Evolutionary conservation across 2,329 filamentous ascomycete genomes (phyloP), one percentile per base, ranked within the genome.

Genomic region (Teratosphaeria epicoccoides): DNA sequence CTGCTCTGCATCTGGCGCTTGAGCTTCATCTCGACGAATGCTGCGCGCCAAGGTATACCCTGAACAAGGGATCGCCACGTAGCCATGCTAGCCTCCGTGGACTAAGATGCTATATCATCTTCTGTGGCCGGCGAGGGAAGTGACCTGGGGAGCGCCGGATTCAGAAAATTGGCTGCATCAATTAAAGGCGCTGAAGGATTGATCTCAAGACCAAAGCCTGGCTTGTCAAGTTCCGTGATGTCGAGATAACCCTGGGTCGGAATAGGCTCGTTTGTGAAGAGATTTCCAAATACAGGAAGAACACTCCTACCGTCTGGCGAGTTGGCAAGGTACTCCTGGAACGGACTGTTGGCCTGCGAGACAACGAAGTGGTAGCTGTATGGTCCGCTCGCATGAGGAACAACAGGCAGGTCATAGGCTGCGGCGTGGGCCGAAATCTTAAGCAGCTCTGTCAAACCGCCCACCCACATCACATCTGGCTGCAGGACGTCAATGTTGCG

Each of bases 331-430:
- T 96, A 96, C 71, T 96, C 90, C 70, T 96, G 90, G 78, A 96
- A 96, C 4, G 90, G 90, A 12, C 85, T 87, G 73, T 95, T 95
- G 57, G 87, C 82, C 71, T 96, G 90, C 44, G 88, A 94, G 55
- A 95, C 84, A 59, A 95, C 90, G 66, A 94, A 96, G 71, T 96
- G 90, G 72, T 96, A 96, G 63, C 87, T 93, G 74, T 96, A 96
- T 2, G 90, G 87, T 1, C 90, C 90, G 55, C 86, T 93, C 44
- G 90, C 90, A 66, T 96, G 90, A n/a, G 90, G 90, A 12, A 96
- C 88, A 14, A 96, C 89, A 11, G 90, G 90, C 54, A 96, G 86
- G 65, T 96, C 90, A 70, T 96, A 96, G 22, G 90, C 90, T 4
- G 89, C 82, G 3, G 90, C 90, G 81, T 94, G 85, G 50, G 89